Conservation (phyloP, 352 stramenopile species). For the Salisapilia sapeloensis region DNA sequence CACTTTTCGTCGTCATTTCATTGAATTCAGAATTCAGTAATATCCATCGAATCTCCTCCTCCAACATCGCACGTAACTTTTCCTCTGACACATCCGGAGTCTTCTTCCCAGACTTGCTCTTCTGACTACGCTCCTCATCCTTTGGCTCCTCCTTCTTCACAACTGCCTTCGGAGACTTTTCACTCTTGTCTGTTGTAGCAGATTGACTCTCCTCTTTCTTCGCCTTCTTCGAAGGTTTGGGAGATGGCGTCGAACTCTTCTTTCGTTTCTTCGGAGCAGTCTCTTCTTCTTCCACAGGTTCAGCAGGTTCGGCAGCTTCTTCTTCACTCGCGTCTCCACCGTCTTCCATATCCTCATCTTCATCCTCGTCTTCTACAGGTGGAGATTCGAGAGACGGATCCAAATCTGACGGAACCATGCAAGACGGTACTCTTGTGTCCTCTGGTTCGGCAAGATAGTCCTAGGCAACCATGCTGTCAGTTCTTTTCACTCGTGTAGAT, state of each 20-base stretch:
- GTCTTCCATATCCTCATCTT: slow-evolving; percentile 9
- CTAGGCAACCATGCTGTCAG: slow-evolving; percentile 6
- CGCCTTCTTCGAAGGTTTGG: slow-evolving; percentile 9
- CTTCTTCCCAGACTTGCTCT: slow-evolving; percentile 6
- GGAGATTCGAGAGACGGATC: slow-evolving; percentile 55
- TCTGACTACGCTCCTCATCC: slow-evolving; percentile 4
- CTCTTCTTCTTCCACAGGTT: slow-evolving; percentile 2
- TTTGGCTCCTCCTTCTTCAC: slow-evolving; percentile 16
- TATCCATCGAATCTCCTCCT: slow-evolving; percentile 71
- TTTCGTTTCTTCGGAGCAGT: slow-evolving; percentile 5
- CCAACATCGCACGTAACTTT: slow-evolving; percentile 29
- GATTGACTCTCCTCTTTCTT: slow-evolving; percentile 20
- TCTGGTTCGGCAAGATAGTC: slow-evolving; percentile 62
- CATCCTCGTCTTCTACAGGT: slow-evolving; percentile 8
- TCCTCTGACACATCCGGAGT: slow-evolving; percentile 14
- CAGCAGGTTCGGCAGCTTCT: slow-evolving; percentile 7
- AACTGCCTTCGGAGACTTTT: slow-evolving; percentile 5
- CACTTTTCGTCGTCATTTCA: slow-evolving; percentile 70
- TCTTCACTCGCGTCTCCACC: slow-evolving; percentile 11
- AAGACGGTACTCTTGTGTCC: slow-evolving; percentile 46
- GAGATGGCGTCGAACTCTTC: slow-evolving; percentile 6
- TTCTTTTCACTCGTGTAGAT: slow-evolving; percentile 1
- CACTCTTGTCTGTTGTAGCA: slow-evolving; percentile 24
- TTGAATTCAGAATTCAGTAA: slow-evolving; percentile 61
- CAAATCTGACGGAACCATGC: slow-evolving; percentile 73